Evolutionary conservation across 129 eudicot species (phyloP), one percentile per base, ranked within the genome.

Genomic region (Pseudognaphalium luteoalbum): DNA sequence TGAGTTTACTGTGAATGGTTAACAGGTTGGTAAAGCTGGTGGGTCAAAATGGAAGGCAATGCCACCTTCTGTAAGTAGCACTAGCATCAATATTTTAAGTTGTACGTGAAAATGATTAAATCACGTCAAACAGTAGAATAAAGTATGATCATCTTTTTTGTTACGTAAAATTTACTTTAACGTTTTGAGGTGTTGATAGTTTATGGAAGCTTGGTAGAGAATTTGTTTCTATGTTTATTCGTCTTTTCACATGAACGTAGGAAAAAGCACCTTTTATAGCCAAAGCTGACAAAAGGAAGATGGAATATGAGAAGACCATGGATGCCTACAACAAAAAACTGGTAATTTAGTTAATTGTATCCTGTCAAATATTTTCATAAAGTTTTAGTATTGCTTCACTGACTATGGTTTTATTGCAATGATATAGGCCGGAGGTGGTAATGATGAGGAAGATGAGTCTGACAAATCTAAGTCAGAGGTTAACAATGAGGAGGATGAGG

Each of bases 401-500:
- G 25, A 80, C 14, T 66, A 56, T 41, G 64, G 37, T 32, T 66
- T 56, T 78, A 44, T 57, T 83, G 50, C 34, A 22, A 44, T 57
- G 60, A 59, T 47, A 29, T 32, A 86, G 87, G 80, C 80, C 37
- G 87, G 61, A 32, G 88, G 82, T 61, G 61, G 34, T 28, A 71
- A 52, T 2, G 92, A 63, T 59, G 90, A 76, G n/a, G 96, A 85
- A 14, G 91, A 90, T 16, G 85, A 78, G 11, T 90, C 96, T 35
- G 98, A 92, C 81, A 90, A 89, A 81, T 92, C 96, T 2, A 86
- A 78, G 81, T 92, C 98, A 0, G 98, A 92, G 77, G 86, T 92
- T 33, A 35, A 67, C 29, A 41, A 67, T n/a, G 72, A 67, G 72
- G 72, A 67, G 3, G 72, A 67, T 11, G 72, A 67, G 14, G 29